Percentiles rank a stretch among this genome's conserved stretches.
Evolutionary conservation across 805 yeast species (phyloP).

Genomic region (Sugiyamaella qingdaonensis): DNA sequence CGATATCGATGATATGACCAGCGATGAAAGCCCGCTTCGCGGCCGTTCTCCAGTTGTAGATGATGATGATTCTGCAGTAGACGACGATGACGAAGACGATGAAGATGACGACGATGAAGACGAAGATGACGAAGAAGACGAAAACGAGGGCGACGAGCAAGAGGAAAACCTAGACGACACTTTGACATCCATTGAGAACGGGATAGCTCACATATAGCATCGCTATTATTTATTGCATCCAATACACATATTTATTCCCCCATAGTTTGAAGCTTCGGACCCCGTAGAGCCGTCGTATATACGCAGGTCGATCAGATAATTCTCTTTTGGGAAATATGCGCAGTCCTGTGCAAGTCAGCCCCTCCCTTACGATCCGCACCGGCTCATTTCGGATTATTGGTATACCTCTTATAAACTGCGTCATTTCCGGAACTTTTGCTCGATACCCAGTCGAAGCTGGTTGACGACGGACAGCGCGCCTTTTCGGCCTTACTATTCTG

Average conservation of each 20-base stretch:
- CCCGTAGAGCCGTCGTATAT: too few relatives aligned
- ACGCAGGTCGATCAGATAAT: too few relatives aligned
- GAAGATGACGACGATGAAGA: slow-evolving; percentile 25
- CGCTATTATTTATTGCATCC: background rate
- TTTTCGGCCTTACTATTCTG: background rate
- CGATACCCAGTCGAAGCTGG: background rate
- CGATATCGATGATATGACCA: slow-evolving; percentile 28
- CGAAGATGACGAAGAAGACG: slow-evolving; percentile 18
- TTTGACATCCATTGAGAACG: background rate
- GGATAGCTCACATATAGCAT: background rate
- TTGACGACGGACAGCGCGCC: too few relatives aligned
- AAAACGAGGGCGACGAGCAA: slow-evolving; percentile 19
- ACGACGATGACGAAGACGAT: slow-evolving; percentile 33
- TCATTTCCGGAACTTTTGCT: background rate
- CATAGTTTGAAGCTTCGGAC: too few relatives aligned
- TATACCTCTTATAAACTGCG: too few relatives aligned
- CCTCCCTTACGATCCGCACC: too few relatives aligned
- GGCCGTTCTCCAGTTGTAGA: background rate
- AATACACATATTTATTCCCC: background rate
- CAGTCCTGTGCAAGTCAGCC: too few relatives aligned
- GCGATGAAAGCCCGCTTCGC: slow-evolving; percentile 17
- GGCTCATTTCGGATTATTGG: too few relatives aligned
- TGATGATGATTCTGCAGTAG: slow-evolving; percentile 30
- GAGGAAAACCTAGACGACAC: slow-evolving; percentile 17
- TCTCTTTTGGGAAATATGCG: too few relatives aligned